phyloP scores from a whole-genome alignment of 2,329 filamentous ascomycete species.

The Aspergillus quadricinctus region DNA sequence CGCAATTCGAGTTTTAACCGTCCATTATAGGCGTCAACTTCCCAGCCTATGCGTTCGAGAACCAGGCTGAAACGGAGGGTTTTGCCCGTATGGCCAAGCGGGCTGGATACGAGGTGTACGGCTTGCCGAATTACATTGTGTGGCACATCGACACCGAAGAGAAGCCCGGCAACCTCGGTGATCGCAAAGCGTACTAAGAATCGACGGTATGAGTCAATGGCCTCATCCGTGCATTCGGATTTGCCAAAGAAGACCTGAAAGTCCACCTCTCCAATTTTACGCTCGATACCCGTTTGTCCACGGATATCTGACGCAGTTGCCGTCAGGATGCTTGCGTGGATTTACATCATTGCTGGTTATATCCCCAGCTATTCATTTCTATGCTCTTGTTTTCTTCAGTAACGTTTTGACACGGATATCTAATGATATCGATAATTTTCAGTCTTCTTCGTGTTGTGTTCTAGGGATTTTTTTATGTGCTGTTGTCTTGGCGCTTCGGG shows the following conservation, averaged over 20 bases:
- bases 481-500: conserved; percentile 34
- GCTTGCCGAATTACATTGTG: conserved; percentile 94
- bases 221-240: not conserved
- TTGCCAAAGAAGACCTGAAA: not conserved
- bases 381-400: conserved; percentile 12
- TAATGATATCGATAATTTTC: conserved; percentile 33
- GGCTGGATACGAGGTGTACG: conserved; percentile 87
- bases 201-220: conserved; percentile 6
- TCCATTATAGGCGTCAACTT: conserved; percentile 79
- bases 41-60: conserved; percentile 92
- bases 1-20: conserved; percentile 15
- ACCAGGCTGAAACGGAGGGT: conserved; percentile 97
- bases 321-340: conserved; percentile 10
- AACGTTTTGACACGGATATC: conserved; percentile 24
- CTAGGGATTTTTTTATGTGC: conserved; percentile 27
- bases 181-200: conserved; percentile 36
- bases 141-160: conserved; percentile 98
- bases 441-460: conserved; percentile 28
- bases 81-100: conserved; percentile 99
- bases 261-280: conserved; percentile 1
- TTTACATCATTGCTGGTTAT: conserved; percentile 1
- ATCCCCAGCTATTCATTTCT: conserved; percentile 10
- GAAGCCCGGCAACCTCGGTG: conserved; percentile 70
- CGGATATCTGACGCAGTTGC: conserved; percentile 14
- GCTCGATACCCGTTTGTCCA: conserved; percentile 12